Conservation (phyloP, 2,329 filamentous ascomycete genomes). For the Claviceps quebecensis region DNA sequence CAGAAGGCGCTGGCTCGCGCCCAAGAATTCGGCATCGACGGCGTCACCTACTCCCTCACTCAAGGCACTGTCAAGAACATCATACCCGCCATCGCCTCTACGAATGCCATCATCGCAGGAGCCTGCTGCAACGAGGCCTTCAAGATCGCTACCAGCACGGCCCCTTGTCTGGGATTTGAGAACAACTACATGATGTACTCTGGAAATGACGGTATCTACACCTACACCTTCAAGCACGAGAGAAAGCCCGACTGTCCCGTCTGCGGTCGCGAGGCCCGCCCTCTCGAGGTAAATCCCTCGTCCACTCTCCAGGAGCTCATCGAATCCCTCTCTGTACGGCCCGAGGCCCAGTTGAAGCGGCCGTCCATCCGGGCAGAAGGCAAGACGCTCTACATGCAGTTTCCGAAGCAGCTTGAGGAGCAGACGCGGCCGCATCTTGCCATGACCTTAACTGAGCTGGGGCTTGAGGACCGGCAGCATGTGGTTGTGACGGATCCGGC, state of each 20-base stretch:
- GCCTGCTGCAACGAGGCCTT: conserved; percentile 94
- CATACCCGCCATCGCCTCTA: conserved; percentile 94
- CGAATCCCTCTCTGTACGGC: conserved; percentile 65
- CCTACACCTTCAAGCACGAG: conserved; percentile 91
- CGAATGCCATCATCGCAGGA: conserved; percentile 91
- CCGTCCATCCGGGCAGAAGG: conserved; percentile 67
- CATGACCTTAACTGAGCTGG: conserved; percentile 62
- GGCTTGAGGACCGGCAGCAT: conserved; percentile 65
- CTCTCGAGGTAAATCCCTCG: conserved; percentile 55
- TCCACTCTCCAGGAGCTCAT: conserved; percentile 72
- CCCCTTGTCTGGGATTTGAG: conserved; percentile 63
- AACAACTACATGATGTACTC: conserved; percentile 99
- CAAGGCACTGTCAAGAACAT: conserved; percentile 99
- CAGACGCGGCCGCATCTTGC: conserved; percentile 70
- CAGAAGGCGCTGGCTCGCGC: conserved; percentile 70
- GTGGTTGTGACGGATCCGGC: conserved; percentile 88
- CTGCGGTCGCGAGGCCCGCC: conserved; percentile 70
- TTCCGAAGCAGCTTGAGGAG: conserved; percentile 66
- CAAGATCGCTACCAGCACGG: conserved; percentile 76
- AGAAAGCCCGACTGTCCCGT: conserved; percentile 92
- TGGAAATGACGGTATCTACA: conserved; percentile 89
- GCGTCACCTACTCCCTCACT: conserved; percentile 88
- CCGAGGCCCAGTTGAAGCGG: conserved; percentile 87
- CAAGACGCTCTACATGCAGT: conserved; percentile 84
- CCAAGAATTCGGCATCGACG: conserved; percentile 75